Conservation (phyloP, 495 filamentous ascomycete species). For the Pyronema omphalodes region DNA sequence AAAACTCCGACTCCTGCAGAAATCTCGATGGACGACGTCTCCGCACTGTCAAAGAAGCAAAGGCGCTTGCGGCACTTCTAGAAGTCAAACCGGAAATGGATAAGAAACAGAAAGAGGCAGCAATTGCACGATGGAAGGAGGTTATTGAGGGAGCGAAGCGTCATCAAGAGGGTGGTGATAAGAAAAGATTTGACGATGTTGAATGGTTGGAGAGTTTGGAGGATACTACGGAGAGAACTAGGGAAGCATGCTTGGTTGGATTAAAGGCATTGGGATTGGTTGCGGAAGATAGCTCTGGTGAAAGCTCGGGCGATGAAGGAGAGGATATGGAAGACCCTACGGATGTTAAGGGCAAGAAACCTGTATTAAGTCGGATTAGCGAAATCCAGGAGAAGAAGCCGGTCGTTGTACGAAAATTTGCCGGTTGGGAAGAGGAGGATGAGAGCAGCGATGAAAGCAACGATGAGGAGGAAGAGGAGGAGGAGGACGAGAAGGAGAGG, state of each 20-base stretch:
- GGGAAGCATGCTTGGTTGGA: conserved; percentile 62
- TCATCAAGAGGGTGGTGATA: conserved; percentile 39
- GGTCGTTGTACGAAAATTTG: conserved; percentile 38
- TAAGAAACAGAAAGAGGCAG: conserved; percentile 68
- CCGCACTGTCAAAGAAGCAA: conserved; percentile 83
- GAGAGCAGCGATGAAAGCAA: conserved; percentile 67
- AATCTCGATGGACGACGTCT: conserved; percentile 85
- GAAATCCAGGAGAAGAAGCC: conserved; percentile 28
- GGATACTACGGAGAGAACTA: conserved; percentile 59
- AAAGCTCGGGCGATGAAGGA: conserved; percentile 32
- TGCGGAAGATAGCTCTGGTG: conserved; percentile 27
- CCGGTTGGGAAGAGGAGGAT: conserved; percentile 72
- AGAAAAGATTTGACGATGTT: conserved; percentile 61
- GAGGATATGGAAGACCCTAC: conserved; percentile 27
- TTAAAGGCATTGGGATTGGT: conserved; percentile 43
- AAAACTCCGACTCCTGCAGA: conserved; percentile 70
- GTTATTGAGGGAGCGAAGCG: conserved; percentile 68
- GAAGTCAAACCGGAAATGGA: conserved; percentile 97
- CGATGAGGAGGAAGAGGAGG: conserved; percentile 53
- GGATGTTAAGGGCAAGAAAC: conserved; percentile 23
- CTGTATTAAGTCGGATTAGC: background rate
- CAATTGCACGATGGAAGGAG: conserved; percentile 60
- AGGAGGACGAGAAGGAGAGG: conserved; percentile 51
- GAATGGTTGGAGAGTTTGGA: conserved; percentile 91
- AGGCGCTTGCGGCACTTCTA: conserved; percentile 82